Evolutionary conservation across 768 basidiomycete species (phyloP), one percentile per base, ranked within the genome.

Genomic region (Chalciporus piperatus): DNA sequence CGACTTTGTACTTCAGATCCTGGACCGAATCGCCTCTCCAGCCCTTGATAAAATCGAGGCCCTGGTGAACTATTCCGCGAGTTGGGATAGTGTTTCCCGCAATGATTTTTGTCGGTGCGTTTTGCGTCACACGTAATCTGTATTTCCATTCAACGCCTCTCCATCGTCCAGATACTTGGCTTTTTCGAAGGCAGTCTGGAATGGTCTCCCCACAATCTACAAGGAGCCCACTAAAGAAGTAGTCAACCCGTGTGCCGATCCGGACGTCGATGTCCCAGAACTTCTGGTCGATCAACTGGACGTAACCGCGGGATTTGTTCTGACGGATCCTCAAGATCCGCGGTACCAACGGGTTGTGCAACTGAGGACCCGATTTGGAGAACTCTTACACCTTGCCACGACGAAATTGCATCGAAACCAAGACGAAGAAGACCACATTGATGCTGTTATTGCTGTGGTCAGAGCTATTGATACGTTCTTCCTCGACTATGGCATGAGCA

Each of bases 61-160:
- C 3, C 72, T 96, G 19, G 71, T 92, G 10, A 72, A 74, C 20
- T 56, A 60, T 7, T 76, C 80, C 8, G 68, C 70, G 13, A 78
- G 68, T 42, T 90, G 91, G 83, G 81, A 88, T 60, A 80, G 71
- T 50, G 70, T 80, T 39, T 74, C 79, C 54, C 81, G 87, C 37
- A 91, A 89, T 60, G 89, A 90, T 65, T 90, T 92, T 62, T 97
- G 94, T 71, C 81, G 92, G 81, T 87, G 68, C 52, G 74, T 64
- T 19, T 25, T 54, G 25, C 1, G n/a, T 30, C 41, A 28, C 40
- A 16, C 11, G 23, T 57, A 1, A 40, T 14, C 17, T 28, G 23
- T 48, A 27, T 14, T 40, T 35, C 25, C 23, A 27, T 11, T 52
- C 47, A 60, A 22, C 30, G 30, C 50, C 2, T 43, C 5, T 48